Evolutionary conservation across 2,329 filamentous ascomycete genomes (phyloP), one percentile per base, ranked within the genome.

Genomic region (Fusarium tuaranense): DNA sequence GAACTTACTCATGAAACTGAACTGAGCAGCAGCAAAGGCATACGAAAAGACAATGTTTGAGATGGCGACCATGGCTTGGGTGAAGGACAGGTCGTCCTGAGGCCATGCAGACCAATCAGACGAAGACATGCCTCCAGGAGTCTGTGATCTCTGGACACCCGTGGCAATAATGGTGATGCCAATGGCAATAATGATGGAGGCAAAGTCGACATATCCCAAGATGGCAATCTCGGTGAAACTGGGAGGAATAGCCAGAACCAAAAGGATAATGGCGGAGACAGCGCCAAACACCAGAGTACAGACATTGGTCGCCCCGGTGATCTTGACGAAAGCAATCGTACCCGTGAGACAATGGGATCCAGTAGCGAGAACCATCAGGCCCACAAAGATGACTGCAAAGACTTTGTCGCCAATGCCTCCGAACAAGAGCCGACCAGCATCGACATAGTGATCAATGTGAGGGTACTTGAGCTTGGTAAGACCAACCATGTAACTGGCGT

Each of bases 291-390:
- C 30, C 22, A 63, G 22, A 27, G 32, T n/a, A 16, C 61, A 63
- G 36, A 53, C 20, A 38, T 13, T 27, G 22, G 34, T 51, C 10
- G 48, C 48, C 6, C 46, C 61, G 2, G 61, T 63, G 22, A 63
- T 63, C 32, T 27, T 51, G 27, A 63, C 32, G 9, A 63, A 63
- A 13, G 41, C 61, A 53, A 63, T 63, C 2, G 61, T 55, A n/a
- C 61, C 61, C 18, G 61, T 63, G 20, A 63, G 34, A 38, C 61
- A 63, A 8, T 63, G 61, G 20, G 61, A 63, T 22, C 61, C 61
- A 2, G 61, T 63, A 1, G 44, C 44, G 5, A 63, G 34, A 18
- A 39, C 44, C 41, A 63, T n/a, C 25, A 53, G 44, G 7, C 32
- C 44, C 22, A 51, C 44, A 53, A 63, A 63, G 44, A 63, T 53